Evolutionary conservation across 306 rosid species (phyloP), one percentile per base, ranked within the genome.

Genomic region (Parietaria judaica): DNA sequence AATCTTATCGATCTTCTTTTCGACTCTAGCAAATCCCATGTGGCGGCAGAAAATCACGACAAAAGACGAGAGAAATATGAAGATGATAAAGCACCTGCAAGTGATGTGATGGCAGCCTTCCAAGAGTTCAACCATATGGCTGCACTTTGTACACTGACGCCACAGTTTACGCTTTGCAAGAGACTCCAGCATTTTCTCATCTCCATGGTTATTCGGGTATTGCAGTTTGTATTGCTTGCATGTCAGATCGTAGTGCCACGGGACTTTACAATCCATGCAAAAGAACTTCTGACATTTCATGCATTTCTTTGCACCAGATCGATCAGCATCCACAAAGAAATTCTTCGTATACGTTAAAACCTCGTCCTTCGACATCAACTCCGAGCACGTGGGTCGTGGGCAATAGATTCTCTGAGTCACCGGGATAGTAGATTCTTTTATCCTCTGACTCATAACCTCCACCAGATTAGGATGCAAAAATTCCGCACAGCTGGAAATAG

Each of bases 81-180:
- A n/a, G n/a, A n/a, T n/a, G n/a, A n/a, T n/a, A n/a, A n/a, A n/a
- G n/a, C n/a, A 89, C 96, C 96, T 86, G 96, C 95, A 86, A 57
- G 91, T 86, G 82, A 86, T 89, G 74, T 89, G 96, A 70, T 70
- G 72, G 87, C 96, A 89, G 47, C 96, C 96, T 78, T 83, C 88
- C 31, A 83, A 66, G 68, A 86, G 95, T 71, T 89, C 96, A 69
- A 86, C 80, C 86, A 89, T 78, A 69, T 77, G 87, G 71, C 71
- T 79, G 72, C 95, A 89, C 76, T 86, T 86, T 60, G 70, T 75
- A 39, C 96, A 89, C 69, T 83, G 95, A 17, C 81, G 82, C 96
- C 96, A 89, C 39, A 74, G 78, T 61, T 78, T 80, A 45, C 16
- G 65, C 49, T 82, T 58, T 63, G 90, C 95, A 67, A 88, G 78